Conservation (phyloP, 208 protist species). For the Strigomonas galati region DNA sequence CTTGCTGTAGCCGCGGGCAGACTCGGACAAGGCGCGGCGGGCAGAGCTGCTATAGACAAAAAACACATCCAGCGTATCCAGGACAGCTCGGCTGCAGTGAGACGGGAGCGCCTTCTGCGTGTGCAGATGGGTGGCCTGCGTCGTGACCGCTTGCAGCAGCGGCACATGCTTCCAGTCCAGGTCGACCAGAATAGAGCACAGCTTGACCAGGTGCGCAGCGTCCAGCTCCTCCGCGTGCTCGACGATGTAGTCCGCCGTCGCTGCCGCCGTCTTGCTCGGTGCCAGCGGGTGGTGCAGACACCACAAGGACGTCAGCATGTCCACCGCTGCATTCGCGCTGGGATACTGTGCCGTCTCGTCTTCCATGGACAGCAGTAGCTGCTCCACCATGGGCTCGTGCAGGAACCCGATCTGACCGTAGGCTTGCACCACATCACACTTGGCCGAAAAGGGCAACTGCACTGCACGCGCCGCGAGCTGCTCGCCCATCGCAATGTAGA, state of each 20-base stretch:
- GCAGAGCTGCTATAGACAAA: conserved; percentile 46
- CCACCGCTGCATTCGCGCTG: conserved; percentile 42
- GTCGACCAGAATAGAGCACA: conserved; percentile 58
- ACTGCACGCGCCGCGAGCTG: conserved; percentile 23
- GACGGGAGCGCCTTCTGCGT: conserved; percentile 31
- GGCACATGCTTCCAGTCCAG: conserved; percentile 35
- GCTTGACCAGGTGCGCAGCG: conserved; percentile 35
- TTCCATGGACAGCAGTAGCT: conserved; percentile 31
- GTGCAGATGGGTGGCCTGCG: conserved; percentile 38
- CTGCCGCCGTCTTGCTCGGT: conserved; percentile 10
- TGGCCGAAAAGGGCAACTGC: conserved; percentile 44
- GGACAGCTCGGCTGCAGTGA: conserved; percentile 35
- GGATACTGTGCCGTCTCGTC: conserved; percentile 24
- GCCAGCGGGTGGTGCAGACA: conserved; percentile 33
- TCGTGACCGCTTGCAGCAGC: conserved; percentile 50
- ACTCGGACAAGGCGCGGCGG: conserved; percentile 45
- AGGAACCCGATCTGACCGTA: conserved; percentile 50
- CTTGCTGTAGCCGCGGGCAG: conserved; percentile 70
- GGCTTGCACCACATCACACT: conserved; percentile 55
- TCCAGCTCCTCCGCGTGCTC: conserved; percentile 36
- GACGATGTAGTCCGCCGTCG: conserved; percentile 39
- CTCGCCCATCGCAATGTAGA: conserved; percentile 59
- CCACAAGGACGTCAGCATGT: conserved; percentile 61
- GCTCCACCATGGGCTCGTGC: conserved; percentile 26
- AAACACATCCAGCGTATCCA: conserved; percentile 58